Evolutionary conservation across 352 stramenopile species (phyloP).

Genomic region (Globisporangium nagaii): DNA sequence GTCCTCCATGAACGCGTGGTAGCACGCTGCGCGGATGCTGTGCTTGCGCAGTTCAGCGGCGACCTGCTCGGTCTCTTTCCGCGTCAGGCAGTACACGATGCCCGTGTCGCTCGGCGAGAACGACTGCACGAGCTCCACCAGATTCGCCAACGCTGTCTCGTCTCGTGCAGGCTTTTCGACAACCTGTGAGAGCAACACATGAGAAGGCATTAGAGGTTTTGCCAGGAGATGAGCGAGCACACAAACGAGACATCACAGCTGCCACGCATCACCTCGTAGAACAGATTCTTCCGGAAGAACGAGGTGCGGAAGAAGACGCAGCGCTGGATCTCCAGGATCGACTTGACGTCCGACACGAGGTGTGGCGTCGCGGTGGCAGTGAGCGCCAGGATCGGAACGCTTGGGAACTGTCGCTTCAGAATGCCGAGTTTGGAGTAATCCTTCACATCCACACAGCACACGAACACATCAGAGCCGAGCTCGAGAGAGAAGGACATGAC

Average conservation of each 20-base stretch:
- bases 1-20: conserved; percentile 82
- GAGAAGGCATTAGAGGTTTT: not conserved
- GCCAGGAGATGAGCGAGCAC: too few relatives aligned
- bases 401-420: conserved; percentile 86
- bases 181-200: conserved; percentile 18
- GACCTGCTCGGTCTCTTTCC: conserved; percentile 90
- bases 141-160: conserved; percentile 37
- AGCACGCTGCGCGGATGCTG: conserved; percentile 79
- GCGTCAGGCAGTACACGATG: conserved; percentile 91
- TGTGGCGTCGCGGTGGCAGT: conserved; percentile 83
- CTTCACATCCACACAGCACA: conserved; percentile 13
- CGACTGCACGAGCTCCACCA: conserved; percentile 76
- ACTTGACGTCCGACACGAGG: conserved; percentile 68
- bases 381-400: conserved; percentile 87
- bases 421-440: conserved; percentile 93
- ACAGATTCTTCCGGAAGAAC: conserved; percentile 89
- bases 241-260: conserved; percentile 16
- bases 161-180: conserved; percentile 45
- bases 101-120: conserved; percentile 53
- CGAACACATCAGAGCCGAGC: not conserved
- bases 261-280: conserved; percentile 77
- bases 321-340: conserved; percentile 64
- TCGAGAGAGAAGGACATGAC: too few relatives aligned
- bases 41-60: conserved; percentile 59
- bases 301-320: conserved; percentile 87